Percentiles rank a stretch among this genome's conserved stretches.
These are phyloP conservation scores for Neurospora tetrasperma DNA, from an alignment of 495 filamentous ascomycete genomes.

Conservation along the genomic window DNA sequence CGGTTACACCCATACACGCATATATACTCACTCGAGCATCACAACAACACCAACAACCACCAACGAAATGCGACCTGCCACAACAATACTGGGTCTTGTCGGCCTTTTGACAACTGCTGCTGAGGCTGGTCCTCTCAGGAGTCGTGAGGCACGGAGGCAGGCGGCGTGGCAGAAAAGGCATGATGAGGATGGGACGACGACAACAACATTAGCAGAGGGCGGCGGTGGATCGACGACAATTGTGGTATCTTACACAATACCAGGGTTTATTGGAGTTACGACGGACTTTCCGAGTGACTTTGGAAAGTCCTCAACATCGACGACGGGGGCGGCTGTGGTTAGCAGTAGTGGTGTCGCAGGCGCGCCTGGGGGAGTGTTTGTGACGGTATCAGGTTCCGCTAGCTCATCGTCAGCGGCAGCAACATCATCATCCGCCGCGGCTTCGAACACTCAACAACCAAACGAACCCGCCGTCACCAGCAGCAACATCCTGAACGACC, in stretches of 20 bases:
- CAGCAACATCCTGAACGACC: conserved; percentile 18
- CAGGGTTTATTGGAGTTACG: background rate
- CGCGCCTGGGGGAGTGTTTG: background rate
- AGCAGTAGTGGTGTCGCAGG: background rate
- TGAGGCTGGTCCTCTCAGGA: background rate
- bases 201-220: background rate
- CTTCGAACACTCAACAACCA: background rate
- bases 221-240: background rate
- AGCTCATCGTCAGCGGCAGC: background rate
- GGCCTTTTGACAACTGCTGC: background rate
- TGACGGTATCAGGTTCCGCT: background rate
- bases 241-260: background rate
- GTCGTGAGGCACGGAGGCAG: background rate
- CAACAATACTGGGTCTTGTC: background rate
- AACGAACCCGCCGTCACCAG: conserved; percentile 11
- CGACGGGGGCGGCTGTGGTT: background rate
- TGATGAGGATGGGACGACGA: background rate
- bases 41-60: background rate
- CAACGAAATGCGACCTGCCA: background rate
- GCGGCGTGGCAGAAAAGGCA: background rate
- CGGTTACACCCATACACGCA: background rate
- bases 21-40: background rate
- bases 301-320: background rate
- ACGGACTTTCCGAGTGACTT: background rate
- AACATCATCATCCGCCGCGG: background rate